These are phyloP conservation scores for Avena insularis DNA, from an alignment of 176 grass and related monocot genomes.

Conservation along the genomic window DNA sequence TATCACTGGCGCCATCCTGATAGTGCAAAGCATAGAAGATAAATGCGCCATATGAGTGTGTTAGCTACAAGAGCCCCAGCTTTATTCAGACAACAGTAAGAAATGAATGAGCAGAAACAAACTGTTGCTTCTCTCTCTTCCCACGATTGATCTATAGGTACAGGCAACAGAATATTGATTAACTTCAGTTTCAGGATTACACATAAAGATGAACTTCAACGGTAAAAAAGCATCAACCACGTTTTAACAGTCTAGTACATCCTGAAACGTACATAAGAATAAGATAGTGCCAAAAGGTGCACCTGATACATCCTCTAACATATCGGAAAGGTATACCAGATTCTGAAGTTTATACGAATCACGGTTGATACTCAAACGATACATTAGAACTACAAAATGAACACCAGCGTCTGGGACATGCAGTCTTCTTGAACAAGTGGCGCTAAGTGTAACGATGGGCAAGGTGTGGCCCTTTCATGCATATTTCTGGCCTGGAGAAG, in stretches of 20 bases:
- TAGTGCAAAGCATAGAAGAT: no score
- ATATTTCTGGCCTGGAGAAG: not conserved
- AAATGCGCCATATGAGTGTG: no score
- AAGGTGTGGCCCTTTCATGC: not conserved
- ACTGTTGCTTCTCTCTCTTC: no score
- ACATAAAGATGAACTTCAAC: no score
- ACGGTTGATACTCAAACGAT: not conserved
- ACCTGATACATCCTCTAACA: not conserved
- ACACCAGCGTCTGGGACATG: not conserved
- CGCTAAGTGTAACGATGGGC: not conserved
- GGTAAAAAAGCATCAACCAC: not conserved
- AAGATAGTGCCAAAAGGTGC: not conserved
- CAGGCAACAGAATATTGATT: no score
- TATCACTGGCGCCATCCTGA: no score
- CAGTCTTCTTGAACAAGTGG: not conserved
- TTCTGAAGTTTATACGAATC: not conserved
- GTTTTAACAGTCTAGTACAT: not conserved
- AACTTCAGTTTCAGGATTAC: no score
- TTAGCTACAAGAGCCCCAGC: not conserved
- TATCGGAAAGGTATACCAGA: not conserved
- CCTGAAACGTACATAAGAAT: not conserved
- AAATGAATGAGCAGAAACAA: not conserved
- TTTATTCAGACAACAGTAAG: not conserved
- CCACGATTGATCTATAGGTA: no score
- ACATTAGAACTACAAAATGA: not conserved